Base-by-base conservation (phyloP, 2,329 filamentous ascomycete genomes). In the Trichoderma sp. region DNA sequence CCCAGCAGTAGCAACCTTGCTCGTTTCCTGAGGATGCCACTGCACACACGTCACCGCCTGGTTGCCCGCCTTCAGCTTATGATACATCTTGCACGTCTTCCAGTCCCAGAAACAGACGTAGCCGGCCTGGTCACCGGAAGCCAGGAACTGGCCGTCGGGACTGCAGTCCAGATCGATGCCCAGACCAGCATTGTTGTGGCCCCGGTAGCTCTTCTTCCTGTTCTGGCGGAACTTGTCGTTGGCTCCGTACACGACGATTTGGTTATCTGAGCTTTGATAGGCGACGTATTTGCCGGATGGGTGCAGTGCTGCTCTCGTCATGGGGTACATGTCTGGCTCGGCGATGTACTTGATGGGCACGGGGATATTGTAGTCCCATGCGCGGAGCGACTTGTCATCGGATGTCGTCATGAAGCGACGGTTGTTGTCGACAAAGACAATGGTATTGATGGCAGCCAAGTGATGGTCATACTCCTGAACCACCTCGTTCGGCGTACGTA, bases 81-180 rank as follows among this genome's bases (percentile, higher is more conserved):
- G 93, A 81, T 93, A 97, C 94, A 99, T 95, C 83, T 97, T 98
- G 80, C 95, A 97, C 49, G 94, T 97, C 87, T 99, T 99, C 93
- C 94, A 99, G 81, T 98, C 96, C 93, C 94, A 99, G 82, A 98
- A 97, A 81, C 92, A 97, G 59, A 97, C 89, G 76, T 88, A 97
- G 43, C 96, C 96, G 18, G 88, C 93, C 63, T 89, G 92, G 79
- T 99, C 96, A 71, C 96, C 96, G 21, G 88, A 92, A 24, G 89
- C 91, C 66, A 99, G 84, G 78, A 97, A 97, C 77, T 97, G 93
- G 0, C 96, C 96, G 78, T 98, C 96, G 0, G 94, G 93, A 75
- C 90, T 93, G 77, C 96, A 91, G 64, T 91, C 90, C 61, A 99
- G 86, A 75, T 97, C 96, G 71, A 98, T 93, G 2, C 91, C 94